Evolutionary conservation across 305 asterid genomes (phyloP).

Genomic region (Caryopteris hybrid): DNA sequence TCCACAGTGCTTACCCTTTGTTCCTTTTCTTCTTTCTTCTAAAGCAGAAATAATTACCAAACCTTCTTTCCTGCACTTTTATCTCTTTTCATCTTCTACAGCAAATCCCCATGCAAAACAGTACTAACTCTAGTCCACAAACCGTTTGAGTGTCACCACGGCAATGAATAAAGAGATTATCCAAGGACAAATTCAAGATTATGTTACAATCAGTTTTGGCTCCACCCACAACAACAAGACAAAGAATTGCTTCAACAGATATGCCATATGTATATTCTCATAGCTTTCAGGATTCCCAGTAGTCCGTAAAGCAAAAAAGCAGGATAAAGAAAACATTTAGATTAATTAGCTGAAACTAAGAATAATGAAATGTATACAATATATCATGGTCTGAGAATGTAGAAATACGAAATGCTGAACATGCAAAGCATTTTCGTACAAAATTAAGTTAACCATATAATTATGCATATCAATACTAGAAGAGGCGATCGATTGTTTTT

Average conservation of each 20-base stretch:
- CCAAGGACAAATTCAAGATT: constrained; percentile 18
- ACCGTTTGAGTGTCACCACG: constrained; percentile 36
- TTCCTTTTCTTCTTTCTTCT: constrained; percentile 48
- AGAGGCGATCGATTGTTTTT: neutral
- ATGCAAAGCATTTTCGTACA: neutral
- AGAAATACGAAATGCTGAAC: neutral
- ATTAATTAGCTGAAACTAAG: constrained; percentile 9
- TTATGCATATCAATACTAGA: neutral
- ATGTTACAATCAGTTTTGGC: constrained; percentile 28
- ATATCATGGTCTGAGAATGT: neutral
- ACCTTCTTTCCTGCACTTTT: constrained; percentile 53
- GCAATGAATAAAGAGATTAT: constrained; percentile 41
- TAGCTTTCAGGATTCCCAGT: constrained; percentile 19
- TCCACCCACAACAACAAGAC: constrained; percentile 25
- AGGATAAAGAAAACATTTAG: neutral
- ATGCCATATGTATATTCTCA: constrained; percentile 20
- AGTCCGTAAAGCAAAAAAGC: constrained; percentile 21
- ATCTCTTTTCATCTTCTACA: constrained; percentile 36
- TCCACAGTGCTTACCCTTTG: constrained; percentile 47
- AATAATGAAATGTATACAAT: neutral
- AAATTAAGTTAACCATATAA: neutral
- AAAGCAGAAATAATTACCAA: constrained; percentile 46
- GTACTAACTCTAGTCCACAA: constrained; percentile 28
- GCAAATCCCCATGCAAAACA: constrained; percentile 59
- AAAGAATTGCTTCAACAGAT: constrained; percentile 28